These are phyloP conservation scores for Alternaria sp. DNA, from an alignment of 2,329 filamentous ascomycete genomes.

Conservation along the genomic window DNA sequence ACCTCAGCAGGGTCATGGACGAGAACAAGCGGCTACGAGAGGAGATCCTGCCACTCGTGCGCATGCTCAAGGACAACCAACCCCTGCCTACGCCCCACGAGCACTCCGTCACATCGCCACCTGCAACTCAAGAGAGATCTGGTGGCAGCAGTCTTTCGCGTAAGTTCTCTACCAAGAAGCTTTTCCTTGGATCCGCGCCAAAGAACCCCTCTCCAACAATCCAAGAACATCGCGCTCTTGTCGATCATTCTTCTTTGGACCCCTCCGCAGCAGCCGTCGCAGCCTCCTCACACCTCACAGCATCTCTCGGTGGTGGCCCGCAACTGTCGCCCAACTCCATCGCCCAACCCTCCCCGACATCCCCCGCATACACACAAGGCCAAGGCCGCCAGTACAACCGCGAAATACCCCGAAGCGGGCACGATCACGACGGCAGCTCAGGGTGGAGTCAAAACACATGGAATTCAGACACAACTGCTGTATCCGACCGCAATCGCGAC, in stretches of 20 bases:
- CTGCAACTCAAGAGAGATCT: conserved; percentile 43
- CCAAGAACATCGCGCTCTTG: conserved; percentile 51
- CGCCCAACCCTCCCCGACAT: conserved; percentile 57
- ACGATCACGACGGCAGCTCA: conserved; percentile 41
- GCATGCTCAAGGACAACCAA: conserved; percentile 88
- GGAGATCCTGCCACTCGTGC: conserved; percentile 88
- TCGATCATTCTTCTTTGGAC: conserved; percentile 53
- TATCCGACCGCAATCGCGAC: conserved; percentile 40
- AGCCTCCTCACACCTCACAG: conserved; percentile 58
- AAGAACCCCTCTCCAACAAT: conserved; percentile 60
- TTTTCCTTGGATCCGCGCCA: conserved; percentile 56
- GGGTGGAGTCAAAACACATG: conserved; percentile 40
- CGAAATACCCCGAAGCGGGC: conserved; percentile 38
- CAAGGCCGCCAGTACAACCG: conserved; percentile 39
- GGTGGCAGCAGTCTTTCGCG: conserved; percentile 56
- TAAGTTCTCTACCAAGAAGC: conserved; percentile 61
- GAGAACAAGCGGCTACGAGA: conserved; percentile 89
- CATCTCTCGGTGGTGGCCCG: conserved; percentile 51
- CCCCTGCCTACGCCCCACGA: conserved; percentile 65
- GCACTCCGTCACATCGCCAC: conserved; percentile 44
- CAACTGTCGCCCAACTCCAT: conserved; percentile 51
- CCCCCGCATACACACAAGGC: conserved; percentile 54
- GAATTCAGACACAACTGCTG: conserved; percentile 36
- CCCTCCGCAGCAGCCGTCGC: conserved; percentile 59
- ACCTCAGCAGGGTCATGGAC: conserved; percentile 63